Percentiles rank a stretch among this genome's conserved stretches.
Conservation (phyloP, 2,329 filamentous ascomycete genomes). For the Clarireedia monteithiana region DNA sequence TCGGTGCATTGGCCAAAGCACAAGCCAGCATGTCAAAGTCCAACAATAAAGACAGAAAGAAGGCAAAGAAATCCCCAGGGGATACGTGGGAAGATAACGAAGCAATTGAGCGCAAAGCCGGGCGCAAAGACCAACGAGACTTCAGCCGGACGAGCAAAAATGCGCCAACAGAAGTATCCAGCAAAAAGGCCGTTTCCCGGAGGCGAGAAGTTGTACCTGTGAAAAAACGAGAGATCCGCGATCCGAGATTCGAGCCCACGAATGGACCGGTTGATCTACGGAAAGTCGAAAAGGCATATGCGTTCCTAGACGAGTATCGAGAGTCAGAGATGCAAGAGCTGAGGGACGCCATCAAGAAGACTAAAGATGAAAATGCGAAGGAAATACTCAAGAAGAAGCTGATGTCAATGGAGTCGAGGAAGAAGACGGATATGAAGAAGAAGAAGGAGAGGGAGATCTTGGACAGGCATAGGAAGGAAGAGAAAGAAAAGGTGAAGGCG, state of each 20-base stretch:
- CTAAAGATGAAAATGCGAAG: constrained; percentile 58
- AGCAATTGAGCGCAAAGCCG: constrained; percentile 34
- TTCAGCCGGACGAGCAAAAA: constrained; percentile 67
- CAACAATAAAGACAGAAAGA: constrained; percentile 26
- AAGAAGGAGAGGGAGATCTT: constrained; percentile 64
- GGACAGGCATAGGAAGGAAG: constrained; percentile 67
- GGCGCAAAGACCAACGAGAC: constrained; percentile 33
- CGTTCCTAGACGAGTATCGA: constrained; percentile 82
- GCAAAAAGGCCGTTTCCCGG: constrained; percentile 76
- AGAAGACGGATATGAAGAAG: constrained; percentile 62
- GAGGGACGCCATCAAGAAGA: constrained; percentile 56
- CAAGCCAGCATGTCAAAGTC: constrained; percentile 54
- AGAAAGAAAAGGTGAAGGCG: constrained; percentile 77
- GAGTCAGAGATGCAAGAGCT: constrained; percentile 75
- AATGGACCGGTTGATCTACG: constrained; percentile 47
- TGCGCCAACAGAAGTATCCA: constrained; percentile 75
- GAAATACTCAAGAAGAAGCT: constrained; percentile 66
- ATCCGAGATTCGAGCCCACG: constrained; percentile 80
- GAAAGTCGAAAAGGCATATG: constrained; percentile 65
- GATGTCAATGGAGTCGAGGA: constrained; percentile 68
- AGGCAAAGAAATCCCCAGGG: constrained; percentile 32
- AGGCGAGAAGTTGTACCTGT: constrained; percentile 62
- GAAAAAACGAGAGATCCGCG: constrained; percentile 56
- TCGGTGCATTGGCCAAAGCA: constrained; percentile 83
- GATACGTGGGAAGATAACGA: constrained; percentile 32